A percentile compares a stretch with the other conserved stretches of the same genome.
These are phyloP conservation scores for Sugiyamaella sp. DNA, from an alignment of 1,139 yeast species.

Conservation along the genomic window DNA sequence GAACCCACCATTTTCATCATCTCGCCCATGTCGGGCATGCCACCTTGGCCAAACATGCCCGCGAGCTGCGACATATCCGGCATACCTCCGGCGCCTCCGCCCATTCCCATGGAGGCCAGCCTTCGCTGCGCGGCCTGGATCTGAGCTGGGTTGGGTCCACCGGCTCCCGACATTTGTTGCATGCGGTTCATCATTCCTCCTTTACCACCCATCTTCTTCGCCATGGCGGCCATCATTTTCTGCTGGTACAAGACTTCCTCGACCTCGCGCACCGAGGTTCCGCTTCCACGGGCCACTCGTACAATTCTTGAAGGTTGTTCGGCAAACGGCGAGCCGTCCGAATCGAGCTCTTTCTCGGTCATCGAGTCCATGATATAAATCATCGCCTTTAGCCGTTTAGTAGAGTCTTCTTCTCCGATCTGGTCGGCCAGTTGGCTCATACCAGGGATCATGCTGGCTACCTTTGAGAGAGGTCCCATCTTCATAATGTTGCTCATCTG, in stretches of 20 bases:
- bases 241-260: slow-evolving; percentile 93
- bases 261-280: slow-evolving; percentile 89
- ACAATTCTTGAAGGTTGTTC: slow-evolving; percentile 84
- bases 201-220: slow-evolving; percentile 64
- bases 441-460: slow-evolving; percentile 94
- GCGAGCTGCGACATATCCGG: slow-evolving; percentile 41
- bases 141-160: slow-evolving; percentile 39
- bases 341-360: slow-evolving; percentile 89
- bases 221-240: slow-evolving; percentile 94
- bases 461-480: slow-evolving; percentile 93
- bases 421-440: slow-evolving; percentile 81
- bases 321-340: slow-evolving; percentile 82
- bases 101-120: slow-evolving; percentile 42
- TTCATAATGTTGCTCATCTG: slow-evolving; percentile 95
- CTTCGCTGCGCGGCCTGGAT: slow-evolving; percentile 44
- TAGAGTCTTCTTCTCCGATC: slow-evolving; percentile 83
- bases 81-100: slow-evolving; percentile 42
- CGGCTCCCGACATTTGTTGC: slow-evolving; percentile 43
- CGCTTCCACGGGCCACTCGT: slow-evolving; percentile 95
- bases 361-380: slow-evolving; percentile 93
- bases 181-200: slow-evolving; percentile 48
- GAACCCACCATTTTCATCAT: slow-evolving; percentile 61
- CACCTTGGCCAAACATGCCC: slow-evolving; percentile 52
- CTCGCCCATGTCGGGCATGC: slow-evolving; percentile 53
- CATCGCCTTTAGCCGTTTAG: slow-evolving; percentile 81